Evolutionary conservation across 306 rosid species (phyloP).

Genomic region (Acacia melanoxylon): DNA sequence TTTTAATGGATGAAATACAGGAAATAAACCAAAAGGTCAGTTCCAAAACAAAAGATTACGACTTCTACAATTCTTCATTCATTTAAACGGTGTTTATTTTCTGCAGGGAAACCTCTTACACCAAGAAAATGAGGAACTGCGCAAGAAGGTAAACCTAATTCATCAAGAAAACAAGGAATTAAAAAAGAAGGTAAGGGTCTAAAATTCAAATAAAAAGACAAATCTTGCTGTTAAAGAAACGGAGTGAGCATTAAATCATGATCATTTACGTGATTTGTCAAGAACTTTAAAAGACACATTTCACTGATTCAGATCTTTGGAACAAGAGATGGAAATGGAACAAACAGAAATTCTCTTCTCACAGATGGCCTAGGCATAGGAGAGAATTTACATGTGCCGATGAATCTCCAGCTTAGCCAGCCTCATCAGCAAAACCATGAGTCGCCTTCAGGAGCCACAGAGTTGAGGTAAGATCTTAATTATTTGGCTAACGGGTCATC

Average conservation of each 20-base stretch:
- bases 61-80: background rate
- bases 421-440: slow-evolving; percentile 54
- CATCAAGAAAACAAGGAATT: slow-evolving; percentile 59
- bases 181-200: slow-evolving; percentile 43
- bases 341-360: slow-evolving; percentile 32
- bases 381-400: slow-evolving; percentile 52
- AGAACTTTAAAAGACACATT: slow-evolving; percentile 27
- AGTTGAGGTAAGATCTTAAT: slow-evolving; percentile 51
- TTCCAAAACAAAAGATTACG: slow-evolving; percentile 23
- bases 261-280: slow-evolving; percentile 17
- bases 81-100: background rate
- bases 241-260: background rate
- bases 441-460: slow-evolving; percentile 42
- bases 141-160: slow-evolving; percentile 57
- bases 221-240: background rate
- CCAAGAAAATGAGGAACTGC: slow-evolving; percentile 53
- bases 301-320: slow-evolving; percentile 53
- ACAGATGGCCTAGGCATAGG: slow-evolving; percentile 41
- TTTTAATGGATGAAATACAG: slow-evolving; percentile 55
- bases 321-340: slow-evolving; percentile 45
- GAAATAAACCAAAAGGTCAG: slow-evolving; percentile 64
- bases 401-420: slow-evolving; percentile 68
- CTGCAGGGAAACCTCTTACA: slow-evolving; percentile 61
- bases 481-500: background rate
- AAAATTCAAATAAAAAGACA: slow-evolving; percentile 11